Evolutionary conservation across 768 basidiomycete species (phyloP).

Genomic region (Russula ochroleuca): DNA sequence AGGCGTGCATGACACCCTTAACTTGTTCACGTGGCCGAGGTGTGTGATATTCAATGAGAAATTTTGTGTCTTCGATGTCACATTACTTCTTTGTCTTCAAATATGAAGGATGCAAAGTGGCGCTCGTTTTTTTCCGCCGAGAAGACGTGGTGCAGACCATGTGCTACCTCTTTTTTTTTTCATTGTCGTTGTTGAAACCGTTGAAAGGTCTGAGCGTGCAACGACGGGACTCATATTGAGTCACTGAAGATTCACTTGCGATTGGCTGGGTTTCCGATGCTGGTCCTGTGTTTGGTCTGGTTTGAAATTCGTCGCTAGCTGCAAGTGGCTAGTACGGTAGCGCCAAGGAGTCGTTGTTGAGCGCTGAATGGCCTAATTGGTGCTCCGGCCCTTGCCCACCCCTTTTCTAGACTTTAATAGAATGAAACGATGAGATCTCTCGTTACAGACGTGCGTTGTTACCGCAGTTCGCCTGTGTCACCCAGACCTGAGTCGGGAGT

Average conservation of each 20-base stretch:
- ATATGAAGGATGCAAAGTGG: background rate
- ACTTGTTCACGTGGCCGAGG: background rate
- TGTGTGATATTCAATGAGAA: background rate
- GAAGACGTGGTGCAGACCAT: background rate
- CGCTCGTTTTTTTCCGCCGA: background rate
- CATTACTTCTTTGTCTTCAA: background rate
- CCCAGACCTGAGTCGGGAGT: background rate
- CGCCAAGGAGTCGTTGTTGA: background rate
- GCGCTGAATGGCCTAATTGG: background rate
- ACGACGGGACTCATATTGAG: background rate
- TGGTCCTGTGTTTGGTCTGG: background rate
- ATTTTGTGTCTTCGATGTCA: background rate
- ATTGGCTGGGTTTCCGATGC: background rate
- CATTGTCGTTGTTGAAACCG: background rate
- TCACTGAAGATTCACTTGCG: background rate
- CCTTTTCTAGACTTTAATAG: conserved; percentile 7
- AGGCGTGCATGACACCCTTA: background rate
- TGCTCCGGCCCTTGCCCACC: too few relatives aligned
- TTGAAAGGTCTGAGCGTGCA: background rate
- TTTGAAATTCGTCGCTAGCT: conserved; percentile 3
- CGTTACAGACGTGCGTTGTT: background rate
- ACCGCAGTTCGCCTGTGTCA: background rate
- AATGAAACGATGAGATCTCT: conserved; percentile 3
- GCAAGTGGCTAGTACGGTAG: background rate
- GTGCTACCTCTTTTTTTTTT: background rate